Evolutionary conservation across 345 rosid genomes (phyloP).

Genomic region (Murraya paniculata): DNA sequence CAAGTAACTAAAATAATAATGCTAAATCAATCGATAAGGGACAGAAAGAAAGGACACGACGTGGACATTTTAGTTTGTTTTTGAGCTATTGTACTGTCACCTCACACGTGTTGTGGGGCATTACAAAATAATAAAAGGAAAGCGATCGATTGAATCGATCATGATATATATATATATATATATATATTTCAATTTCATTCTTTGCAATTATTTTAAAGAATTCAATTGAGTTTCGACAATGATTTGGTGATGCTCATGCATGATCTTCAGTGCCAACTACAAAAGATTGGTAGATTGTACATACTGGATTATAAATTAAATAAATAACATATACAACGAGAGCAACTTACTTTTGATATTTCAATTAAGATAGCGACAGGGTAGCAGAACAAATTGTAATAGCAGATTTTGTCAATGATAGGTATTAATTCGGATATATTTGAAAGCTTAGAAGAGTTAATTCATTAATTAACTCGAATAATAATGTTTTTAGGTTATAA

Average conservation of each 20-base stretch:
- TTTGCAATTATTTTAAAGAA: neutral
- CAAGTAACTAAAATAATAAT: slow-evolving; percentile 11
- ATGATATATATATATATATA: neutral
- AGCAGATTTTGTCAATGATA: neutral
- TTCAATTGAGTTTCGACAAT: slow-evolving; percentile 2
- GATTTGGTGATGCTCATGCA: neutral
- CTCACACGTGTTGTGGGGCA: slow-evolving; percentile 22
- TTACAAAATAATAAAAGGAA: neutral
- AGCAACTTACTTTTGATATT: neutral
- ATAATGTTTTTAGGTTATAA: too few species aligned
- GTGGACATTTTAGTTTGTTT: neutral
- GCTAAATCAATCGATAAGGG: neutral
- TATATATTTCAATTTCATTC: neutral
- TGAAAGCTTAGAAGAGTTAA: neutral
- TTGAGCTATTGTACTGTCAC: slow-evolving; percentile 6
- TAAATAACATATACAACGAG: neutral
- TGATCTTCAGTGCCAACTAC: neutral
- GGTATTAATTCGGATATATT: neutral
- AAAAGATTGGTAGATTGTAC: neutral
- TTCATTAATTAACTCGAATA: too few species aligned
- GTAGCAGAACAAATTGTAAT: neutral
- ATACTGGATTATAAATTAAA: neutral
- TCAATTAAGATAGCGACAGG: neutral
- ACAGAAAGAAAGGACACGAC: slow-evolving; percentile 1
- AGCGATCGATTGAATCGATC: neutral